These are phyloP conservation scores for Geranomyces variabilis DNA, from an alignment of 192 early-diverging fungal species.

Conservation along the genomic window DNA sequence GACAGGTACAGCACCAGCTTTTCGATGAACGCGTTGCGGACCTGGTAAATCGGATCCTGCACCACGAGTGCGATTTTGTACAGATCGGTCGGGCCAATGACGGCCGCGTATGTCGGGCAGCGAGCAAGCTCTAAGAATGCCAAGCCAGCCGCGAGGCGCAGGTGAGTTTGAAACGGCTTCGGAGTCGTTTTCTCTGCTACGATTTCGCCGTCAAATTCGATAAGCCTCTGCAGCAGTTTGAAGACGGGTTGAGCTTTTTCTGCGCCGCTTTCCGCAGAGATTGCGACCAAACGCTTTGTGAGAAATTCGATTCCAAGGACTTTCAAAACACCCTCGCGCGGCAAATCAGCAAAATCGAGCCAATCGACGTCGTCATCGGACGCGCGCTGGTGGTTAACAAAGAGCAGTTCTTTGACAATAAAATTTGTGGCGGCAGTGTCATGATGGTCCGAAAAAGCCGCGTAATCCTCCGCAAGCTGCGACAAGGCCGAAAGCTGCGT, in stretches of 20 bases:
- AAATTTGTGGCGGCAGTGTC: conserved; percentile 56
- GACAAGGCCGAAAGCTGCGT: conserved; percentile 57
- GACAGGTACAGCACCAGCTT: conserved; percentile 75
- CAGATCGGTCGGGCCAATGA: conserved; percentile 60
- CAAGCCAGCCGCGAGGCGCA: conserved; percentile 69
- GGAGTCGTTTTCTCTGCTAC: conserved; percentile 52
- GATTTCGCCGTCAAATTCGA: conserved; percentile 70
- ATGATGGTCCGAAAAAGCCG: conserved; percentile 57
- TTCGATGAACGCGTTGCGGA: conserved; percentile 71
- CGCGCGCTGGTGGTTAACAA: conserved; percentile 42
- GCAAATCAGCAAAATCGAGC: conserved; percentile 64
- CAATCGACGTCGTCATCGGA: conserved; percentile 58
- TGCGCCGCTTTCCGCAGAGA: conserved; percentile 39
- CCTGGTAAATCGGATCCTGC: conserved; percentile 80
- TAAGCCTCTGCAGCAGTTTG: conserved; percentile 63
- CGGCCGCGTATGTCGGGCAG: conserved; percentile 46
- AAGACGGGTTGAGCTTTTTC: conserved; percentile 53
- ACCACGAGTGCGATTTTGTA: conserved; percentile 63
- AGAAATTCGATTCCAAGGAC: conserved; percentile 63
- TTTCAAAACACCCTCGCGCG: conserved; percentile 60
- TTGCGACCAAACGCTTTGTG: conserved; percentile 64
- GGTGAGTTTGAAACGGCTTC: conserved; percentile 58
- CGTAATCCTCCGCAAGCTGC: conserved; percentile 64
- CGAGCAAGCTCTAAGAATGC: conserved; percentile 67
- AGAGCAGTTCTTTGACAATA: conserved; percentile 63